Percentiles rank a stretch among this genome's conserved stretches.
These are phyloP conservation scores for Citrus trifoliata DNA, from an alignment of 345 rosid genomes.

Conservation along the genomic window DNA sequence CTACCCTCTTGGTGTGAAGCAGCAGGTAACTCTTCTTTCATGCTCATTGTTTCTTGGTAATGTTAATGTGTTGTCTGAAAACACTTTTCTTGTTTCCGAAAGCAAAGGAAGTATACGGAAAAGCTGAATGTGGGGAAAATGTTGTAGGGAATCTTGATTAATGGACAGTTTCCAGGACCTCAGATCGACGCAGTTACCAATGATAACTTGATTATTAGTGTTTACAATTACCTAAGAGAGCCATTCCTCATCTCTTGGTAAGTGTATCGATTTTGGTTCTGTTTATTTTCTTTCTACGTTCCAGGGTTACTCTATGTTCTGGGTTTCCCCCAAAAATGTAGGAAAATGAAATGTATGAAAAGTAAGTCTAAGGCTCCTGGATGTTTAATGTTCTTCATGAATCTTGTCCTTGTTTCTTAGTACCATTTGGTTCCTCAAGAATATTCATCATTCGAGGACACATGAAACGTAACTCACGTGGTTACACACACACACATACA, in stretches of 20 bases:
- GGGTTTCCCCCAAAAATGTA: conserved; percentile 12
- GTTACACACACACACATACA: no score
- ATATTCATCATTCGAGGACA: not conserved
- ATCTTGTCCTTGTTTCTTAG: not conserved
- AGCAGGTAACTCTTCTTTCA: conserved; percentile 40
- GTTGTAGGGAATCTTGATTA: conserved; percentile 69
- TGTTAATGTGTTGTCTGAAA: not conserved
- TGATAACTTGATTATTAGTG: conserved; percentile 59
- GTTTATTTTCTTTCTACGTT: not conserved
- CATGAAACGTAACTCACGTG: not conserved
- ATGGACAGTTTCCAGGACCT: conserved; percentile 81
- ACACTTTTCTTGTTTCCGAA: not conserved
- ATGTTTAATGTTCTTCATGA: not conserved
- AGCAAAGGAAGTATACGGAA: not conserved
- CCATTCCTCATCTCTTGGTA: conserved; percentile 71
- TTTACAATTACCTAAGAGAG: conserved; percentile 60
- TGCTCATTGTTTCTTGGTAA: not conserved
- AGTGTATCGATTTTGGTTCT: not conserved
- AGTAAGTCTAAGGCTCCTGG: not conserved
- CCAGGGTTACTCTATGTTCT: not conserved
- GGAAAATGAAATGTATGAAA: not conserved
- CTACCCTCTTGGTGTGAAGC: conserved; percentile 93
- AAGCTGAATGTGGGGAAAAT: conserved; percentile 1
- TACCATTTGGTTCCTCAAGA: not conserved
- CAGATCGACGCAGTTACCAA: conserved; percentile 63